These are phyloP conservation scores for Hymenoscyphus salicellus DNA, from an alignment of 2,329 filamentous ascomycete species.

Conservation along the genomic window DNA sequence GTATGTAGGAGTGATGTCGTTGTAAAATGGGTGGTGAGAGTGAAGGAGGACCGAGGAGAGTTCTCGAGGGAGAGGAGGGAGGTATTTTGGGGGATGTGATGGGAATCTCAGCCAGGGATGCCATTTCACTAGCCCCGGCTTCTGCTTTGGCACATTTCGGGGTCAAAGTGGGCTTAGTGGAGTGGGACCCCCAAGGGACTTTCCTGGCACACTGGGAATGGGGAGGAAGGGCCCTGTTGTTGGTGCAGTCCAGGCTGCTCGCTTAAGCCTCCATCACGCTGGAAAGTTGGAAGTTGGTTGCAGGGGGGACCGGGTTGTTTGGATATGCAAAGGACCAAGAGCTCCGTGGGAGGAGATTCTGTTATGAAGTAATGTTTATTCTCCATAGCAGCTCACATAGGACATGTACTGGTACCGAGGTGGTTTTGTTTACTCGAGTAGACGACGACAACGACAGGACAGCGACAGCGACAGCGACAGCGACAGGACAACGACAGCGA, in stretches of 20 bases:
- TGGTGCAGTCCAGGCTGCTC: neutral
- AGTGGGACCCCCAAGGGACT: neutral
- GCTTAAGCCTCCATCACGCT: neutral
- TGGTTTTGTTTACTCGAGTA: no score
- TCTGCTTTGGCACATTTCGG: neutral
- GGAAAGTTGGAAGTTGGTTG: neutral
- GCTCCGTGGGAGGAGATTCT: neutral
- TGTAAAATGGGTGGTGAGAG: neutral
- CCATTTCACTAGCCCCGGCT: neutral
- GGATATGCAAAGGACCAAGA: neutral
- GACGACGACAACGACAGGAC: no score
- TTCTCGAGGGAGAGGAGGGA: neutral
- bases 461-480: no score
- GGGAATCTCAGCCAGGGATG: constrained; percentile 1
- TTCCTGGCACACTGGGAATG: neutral
- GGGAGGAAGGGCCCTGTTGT: neutral
- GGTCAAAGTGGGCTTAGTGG: neutral
- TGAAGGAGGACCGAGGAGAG: neutral
- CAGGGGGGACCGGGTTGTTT: neutral
- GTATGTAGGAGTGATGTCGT: neutral
- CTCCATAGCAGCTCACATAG: no score
- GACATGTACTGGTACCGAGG: no score
- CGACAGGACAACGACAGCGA: no score
- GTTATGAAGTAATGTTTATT: no score
- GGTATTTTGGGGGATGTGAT: neutral